Evolutionary conservation across 1,139 yeast species (phyloP).

Genomic region (Martiniozyma asiatica): DNA sequence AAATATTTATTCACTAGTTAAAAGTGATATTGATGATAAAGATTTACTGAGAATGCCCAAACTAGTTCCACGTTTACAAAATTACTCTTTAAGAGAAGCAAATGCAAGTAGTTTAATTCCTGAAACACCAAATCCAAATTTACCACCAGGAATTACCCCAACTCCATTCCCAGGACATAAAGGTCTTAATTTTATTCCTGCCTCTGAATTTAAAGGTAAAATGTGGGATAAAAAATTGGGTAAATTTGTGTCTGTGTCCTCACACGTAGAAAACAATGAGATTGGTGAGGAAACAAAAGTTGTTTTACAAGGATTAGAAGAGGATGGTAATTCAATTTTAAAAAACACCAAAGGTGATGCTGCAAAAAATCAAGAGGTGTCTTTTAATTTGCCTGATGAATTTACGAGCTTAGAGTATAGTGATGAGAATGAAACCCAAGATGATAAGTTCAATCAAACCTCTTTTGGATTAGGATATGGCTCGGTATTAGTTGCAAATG

Average conservation of each 20-base stretch:
- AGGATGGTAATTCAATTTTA: constrained; percentile 2
- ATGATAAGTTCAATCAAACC: constrained; percentile 7
- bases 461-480: too few relatives aligned
- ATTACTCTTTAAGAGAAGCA: too few relatives aligned
- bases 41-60: too few relatives aligned
- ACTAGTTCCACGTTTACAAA: too few relatives aligned
- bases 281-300: constrained; percentile 12
- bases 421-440: background rate
- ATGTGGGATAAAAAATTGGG: constrained; percentile 18
- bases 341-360: too few relatives aligned
- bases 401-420: background rate
- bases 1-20: too few relatives aligned
- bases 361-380: too few relatives aligned
- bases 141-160: constrained; percentile 4
- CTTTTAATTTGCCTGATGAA: constrained; percentile 7
- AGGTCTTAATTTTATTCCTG: constrained; percentile 21
- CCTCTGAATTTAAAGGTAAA: constrained; percentile 20
- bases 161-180: constrained; percentile 9
- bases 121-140: constrained; percentile 1
- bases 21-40: too few relatives aligned
- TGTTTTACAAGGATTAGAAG: constrained; percentile 1
- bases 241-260: too few relatives aligned
- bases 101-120: too few relatives aligned
- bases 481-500: too few relatives aligned
- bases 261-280: too few relatives aligned